phyloP scores from a whole-genome alignment of 768 basidiomycete species.

The Lyophyllum decastes region DNA sequence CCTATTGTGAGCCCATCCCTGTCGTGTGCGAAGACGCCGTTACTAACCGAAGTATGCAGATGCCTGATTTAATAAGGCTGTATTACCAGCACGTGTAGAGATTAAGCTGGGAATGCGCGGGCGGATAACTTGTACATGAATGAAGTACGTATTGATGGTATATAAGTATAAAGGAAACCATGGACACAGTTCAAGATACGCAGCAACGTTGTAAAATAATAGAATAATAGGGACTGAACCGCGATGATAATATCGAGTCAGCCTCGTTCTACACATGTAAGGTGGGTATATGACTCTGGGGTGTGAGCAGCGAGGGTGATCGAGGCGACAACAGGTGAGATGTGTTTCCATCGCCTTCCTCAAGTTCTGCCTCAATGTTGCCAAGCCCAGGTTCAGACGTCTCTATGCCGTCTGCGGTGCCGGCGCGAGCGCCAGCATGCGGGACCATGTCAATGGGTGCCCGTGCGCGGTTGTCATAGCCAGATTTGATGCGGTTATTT shows the following conservation, averaged over 20 bases:
- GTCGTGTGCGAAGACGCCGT: conserved; percentile 11
- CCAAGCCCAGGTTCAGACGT: conserved; percentile 55
- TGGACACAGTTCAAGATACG: conserved; percentile 2
- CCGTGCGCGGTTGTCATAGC: conserved; percentile 53
- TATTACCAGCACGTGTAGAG: conserved; percentile 5
- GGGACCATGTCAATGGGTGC: conserved; percentile 79
- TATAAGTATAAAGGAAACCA: conserved; percentile 10
- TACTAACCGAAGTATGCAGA: conserved; percentile 16
- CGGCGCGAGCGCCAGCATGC: conserved; percentile 65
- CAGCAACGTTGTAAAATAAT: background rate
- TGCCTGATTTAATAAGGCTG: conserved; percentile 12
- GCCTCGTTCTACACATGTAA: conserved; percentile 36
- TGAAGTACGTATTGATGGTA: conserved; percentile 14
- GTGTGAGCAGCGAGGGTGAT: conserved; percentile 28
- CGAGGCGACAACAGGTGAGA: conserved; percentile 25
- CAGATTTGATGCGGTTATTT: conserved; percentile 85
- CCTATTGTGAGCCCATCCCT: conserved; percentile 59
- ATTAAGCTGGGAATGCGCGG: conserved; percentile 4
- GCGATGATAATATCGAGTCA: background rate
- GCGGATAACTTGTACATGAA: conserved; percentile 14
- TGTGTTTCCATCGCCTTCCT: conserved; percentile 37
- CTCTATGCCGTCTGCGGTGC: conserved; percentile 66
- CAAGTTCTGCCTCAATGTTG: conserved; percentile 41
- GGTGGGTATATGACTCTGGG: conserved; percentile 41
- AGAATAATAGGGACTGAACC: conserved; percentile 8